Evolutionary conservation across 768 basidiomycete species (phyloP).

Genomic region (Trametes villosa): DNA sequence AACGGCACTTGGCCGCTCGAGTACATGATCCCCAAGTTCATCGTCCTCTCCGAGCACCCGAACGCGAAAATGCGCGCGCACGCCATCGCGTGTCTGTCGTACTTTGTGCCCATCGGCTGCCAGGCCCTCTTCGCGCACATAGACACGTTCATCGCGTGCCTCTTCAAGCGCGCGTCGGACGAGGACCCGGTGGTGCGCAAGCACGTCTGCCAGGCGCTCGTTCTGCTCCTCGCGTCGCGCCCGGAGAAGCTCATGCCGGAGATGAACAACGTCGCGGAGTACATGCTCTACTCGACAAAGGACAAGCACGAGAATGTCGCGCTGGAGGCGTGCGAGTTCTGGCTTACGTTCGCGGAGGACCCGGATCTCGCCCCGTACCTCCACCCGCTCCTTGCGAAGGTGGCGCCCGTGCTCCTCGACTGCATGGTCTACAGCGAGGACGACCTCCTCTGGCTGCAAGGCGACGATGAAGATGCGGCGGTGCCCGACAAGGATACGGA

Average conservation of each 20-base stretch:
- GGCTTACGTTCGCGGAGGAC: slow-evolving; percentile 98
- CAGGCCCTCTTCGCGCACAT: slow-evolving; percentile 91
- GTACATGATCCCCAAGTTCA: slow-evolving; percentile 96
- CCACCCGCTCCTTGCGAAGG: slow-evolving; percentile 85
- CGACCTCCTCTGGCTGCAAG: slow-evolving; percentile 93
- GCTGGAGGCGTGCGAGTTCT: slow-evolving; percentile 98
- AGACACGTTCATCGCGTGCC: slow-evolving; percentile 88
- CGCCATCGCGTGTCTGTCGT: slow-evolving; percentile 92
- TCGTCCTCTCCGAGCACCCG: slow-evolving; percentile 83
- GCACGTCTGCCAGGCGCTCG: slow-evolving; percentile 94
- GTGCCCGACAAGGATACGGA: slow-evolving; percentile 95
- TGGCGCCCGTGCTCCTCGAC: slow-evolving; percentile 92
- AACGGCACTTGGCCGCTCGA: slow-evolving; percentile 92
- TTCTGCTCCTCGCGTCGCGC: slow-evolving; percentile 87
- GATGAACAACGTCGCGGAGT: slow-evolving; percentile 93
- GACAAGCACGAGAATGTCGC: slow-evolving; percentile 97
- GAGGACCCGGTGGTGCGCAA: slow-evolving; percentile 92
- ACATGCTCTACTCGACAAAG: slow-evolving; percentile 98
- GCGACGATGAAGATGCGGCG: slow-evolving; percentile 83
- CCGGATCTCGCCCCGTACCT: slow-evolving; percentile 83
- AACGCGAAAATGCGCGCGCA: slow-evolving; percentile 90
- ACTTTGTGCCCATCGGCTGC: slow-evolving; percentile 86
- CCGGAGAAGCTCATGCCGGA: slow-evolving; percentile 98
- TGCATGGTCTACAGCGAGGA: slow-evolving; percentile 98
- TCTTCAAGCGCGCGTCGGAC: slow-evolving; percentile 96